Percentiles rank a stretch among this genome's conserved stretches.
phyloP scores from a whole-genome alignment of 2,329 filamentous ascomycete species.

The Graphiopsis chlorocephala region DNA sequence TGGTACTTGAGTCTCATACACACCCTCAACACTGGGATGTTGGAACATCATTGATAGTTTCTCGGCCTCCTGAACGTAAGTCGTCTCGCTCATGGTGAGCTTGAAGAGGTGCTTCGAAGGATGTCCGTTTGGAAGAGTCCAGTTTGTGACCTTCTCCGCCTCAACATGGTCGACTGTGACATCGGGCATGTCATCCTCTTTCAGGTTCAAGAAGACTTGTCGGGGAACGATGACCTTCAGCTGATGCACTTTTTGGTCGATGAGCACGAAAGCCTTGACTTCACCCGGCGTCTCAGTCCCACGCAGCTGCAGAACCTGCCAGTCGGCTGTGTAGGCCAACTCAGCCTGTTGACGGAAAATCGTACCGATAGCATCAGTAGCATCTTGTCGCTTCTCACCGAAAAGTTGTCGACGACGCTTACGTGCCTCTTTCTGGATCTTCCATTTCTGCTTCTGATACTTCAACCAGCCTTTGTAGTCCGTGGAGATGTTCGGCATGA shows the following conservation, averaged over 20 bases:
- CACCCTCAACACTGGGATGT: slow-evolving; percentile 90
- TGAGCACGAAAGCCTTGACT: slow-evolving; percentile 84
- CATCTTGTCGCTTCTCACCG: slow-evolving; percentile 70
- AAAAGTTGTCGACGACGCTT: slow-evolving; percentile 85
- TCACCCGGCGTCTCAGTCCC: slow-evolving; percentile 81
- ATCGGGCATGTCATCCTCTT: slow-evolving; percentile 80
- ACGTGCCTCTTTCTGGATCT: slow-evolving; percentile 89
- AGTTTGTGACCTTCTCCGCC: slow-evolving; percentile 89
- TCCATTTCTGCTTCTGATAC: slow-evolving; percentile 99
- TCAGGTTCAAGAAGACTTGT: slow-evolving; percentile 87
- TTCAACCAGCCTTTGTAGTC: slow-evolving; percentile 85
- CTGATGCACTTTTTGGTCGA: slow-evolving; percentile 85
- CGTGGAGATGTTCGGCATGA: slow-evolving; percentile 79
- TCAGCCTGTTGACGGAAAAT: slow-evolving; percentile 92
- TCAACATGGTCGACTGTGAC: slow-evolving; percentile 81
- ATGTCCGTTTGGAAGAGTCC: slow-evolving; percentile 92
- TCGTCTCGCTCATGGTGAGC: slow-evolving; percentile 81
- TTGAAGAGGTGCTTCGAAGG: slow-evolving; percentile 92
- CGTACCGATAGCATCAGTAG: slow-evolving; percentile 61
- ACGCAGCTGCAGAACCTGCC: slow-evolving; percentile 88
- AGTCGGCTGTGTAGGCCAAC: slow-evolving; percentile 83
- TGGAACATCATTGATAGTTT: slow-evolving; percentile 83
- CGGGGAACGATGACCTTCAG: slow-evolving; percentile 87
- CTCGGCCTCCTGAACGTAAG: slow-evolving; percentile 79
- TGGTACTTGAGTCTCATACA: slow-evolving; percentile 92